Conservation (phyloP, 2,329 filamentous ascomycete genomes). For the Ophiostoma piceae region DNA sequence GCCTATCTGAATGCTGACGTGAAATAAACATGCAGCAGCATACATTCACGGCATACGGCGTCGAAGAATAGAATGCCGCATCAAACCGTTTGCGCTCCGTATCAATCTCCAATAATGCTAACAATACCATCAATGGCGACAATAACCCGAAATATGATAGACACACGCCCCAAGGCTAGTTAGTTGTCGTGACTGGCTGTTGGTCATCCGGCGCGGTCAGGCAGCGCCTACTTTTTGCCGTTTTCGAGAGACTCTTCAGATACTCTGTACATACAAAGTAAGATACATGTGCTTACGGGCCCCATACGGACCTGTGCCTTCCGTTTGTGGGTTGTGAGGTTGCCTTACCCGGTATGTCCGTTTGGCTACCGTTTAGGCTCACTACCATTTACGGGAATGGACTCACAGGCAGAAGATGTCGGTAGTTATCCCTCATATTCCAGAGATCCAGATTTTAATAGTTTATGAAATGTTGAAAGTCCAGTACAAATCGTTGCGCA, state of each 20-base stretch:
- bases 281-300: neutral
- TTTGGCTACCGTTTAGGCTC: neutral
- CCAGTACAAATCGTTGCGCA: neutral
- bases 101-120: neutral
- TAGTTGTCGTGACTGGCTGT: constrained; percentile 8
- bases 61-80: neutral
- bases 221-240: neutral
- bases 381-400: neutral
- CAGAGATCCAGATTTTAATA: neutral
- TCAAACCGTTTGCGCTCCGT: constrained; percentile 5
- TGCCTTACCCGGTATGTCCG: neutral
- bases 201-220: constrained; percentile 18
- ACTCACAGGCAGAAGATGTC: neutral
- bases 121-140: neutral
- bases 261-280: neutral
- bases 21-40: neutral
- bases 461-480: neutral
- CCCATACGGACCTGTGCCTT: neutral
- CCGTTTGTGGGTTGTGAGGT: neutral
- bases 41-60: neutral
- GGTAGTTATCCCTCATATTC: neutral
- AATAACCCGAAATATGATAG: constrained; percentile 7
- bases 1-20: neutral
- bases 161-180: constrained; percentile 4
- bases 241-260: neutral